Base-by-base conservation (phyloP, 2,329 filamentous ascomycete genomes). In the Penicillium sp. region DNA sequence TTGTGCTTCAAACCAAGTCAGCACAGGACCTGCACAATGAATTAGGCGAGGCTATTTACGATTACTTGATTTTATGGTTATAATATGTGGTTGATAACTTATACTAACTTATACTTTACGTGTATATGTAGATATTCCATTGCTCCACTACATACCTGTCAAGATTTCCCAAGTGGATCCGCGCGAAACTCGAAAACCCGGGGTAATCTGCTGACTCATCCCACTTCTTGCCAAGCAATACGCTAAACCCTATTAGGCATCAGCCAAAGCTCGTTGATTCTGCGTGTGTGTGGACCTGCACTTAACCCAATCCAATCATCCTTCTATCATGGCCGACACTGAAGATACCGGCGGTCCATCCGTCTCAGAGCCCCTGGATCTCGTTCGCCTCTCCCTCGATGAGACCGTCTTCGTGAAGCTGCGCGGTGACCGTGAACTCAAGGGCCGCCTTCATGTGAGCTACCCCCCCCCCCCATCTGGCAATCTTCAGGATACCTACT, bases 321-420 rank as follows among this genome's bases (percentile, higher is more conserved):
- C 50, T 45, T 45, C 37, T 52, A 47, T 23, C 47, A 97, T 97
- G 93, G 90, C 93, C 68, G 93, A 96, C 77, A 84, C 82, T 63
- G 90, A 89, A 72, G 89, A 92, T 72, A 86, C 88, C 66, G 81
- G 85, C 58, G 75, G 54, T 56, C 54, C 81, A 67, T 84, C 89
- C 57, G 89, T 92, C 57, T 88, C 93, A 53, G 93, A 99, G 80
- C 93, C 95, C 55, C 89, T 99, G 71, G 94, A 97, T 77, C 87
- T 99, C 42, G 94, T 99, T 67, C 91, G 93, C 67, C 86, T 99
- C 56, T 91, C 93, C 67, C 85, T 99, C 48, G 93, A 97, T 76
- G 94, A 99, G 78, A 86, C 94, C 46, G 94, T 99, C 51, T 96
- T 97, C 77, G 93, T 99, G 66, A 97, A 97, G 84, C 84, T 99